Evolutionary conservation across 768 basidiomycete genomes (phyloP).

Genomic region (Solioccasus polychromus): DNA sequence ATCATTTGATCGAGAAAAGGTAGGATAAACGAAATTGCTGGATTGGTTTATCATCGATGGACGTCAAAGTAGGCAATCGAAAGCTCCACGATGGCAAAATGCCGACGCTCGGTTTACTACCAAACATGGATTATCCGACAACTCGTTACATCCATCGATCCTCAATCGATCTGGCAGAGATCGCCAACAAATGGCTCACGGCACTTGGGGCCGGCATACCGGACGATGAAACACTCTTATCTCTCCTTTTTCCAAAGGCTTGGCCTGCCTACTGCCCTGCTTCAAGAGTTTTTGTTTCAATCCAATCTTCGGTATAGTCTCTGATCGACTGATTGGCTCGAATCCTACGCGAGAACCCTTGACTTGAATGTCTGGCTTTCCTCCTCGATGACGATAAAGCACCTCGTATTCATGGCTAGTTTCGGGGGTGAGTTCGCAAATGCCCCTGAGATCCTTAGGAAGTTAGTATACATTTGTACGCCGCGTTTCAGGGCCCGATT

Average conservation of each 20-base stretch:
- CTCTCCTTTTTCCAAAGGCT: slow-evolving; percentile 43
- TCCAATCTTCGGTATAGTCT: not conserved
- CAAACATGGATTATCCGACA: slow-evolving; percentile 10
- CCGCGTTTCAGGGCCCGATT: too few species aligned
- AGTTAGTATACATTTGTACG: too few species aligned
- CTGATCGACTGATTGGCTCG: slow-evolving; percentile 49
- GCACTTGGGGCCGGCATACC: slow-evolving; percentile 11
- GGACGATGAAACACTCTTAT: not conserved
- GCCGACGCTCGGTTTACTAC: not conserved
- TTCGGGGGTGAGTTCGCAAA: slow-evolving; percentile 45
- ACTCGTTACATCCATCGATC: slow-evolving; percentile 15
- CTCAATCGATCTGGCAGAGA: slow-evolving; percentile 8
- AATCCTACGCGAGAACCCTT: slow-evolving; percentile 52
- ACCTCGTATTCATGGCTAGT: slow-evolving; percentile 58
- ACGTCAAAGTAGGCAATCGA: slow-evolving; percentile 74
- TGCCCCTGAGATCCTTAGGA: slow-evolving; percentile 44
- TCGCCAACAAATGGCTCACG: slow-evolving; percentile 18
- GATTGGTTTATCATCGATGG: slow-evolving; percentile 64
- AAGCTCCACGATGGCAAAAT: slow-evolving; percentile 26
- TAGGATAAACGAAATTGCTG: too few species aligned
- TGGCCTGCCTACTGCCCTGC: slow-evolving; percentile 53
- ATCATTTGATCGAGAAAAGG: too few species aligned
- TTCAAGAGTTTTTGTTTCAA: slow-evolving; percentile 38
- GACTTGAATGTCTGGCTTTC: slow-evolving; percentile 64
- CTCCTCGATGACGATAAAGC: slow-evolving; percentile 41